These are phyloP conservation scores for Malassezia japonica DNA, from an alignment of 1,284 basidiomycete genomes.

Conservation along the genomic window DNA sequence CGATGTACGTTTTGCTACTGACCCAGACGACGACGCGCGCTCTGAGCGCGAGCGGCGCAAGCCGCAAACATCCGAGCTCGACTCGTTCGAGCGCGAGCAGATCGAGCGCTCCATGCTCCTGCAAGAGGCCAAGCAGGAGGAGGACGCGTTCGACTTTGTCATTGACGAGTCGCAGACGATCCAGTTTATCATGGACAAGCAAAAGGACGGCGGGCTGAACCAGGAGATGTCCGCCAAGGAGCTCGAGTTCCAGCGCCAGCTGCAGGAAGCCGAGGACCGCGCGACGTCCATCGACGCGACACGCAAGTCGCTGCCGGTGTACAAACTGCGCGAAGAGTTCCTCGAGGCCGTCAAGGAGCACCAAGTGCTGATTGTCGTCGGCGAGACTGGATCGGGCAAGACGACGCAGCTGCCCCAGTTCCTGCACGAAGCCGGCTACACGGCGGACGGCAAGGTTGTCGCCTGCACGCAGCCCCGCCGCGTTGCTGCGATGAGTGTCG, in stretches of 20 bases:
- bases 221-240: conserved; percentile 51
- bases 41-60: conserved; percentile 55
- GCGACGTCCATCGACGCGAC: conserved; percentile 47
- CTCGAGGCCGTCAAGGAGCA: conserved; percentile 77
- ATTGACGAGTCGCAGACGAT: conserved; percentile 97
- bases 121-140: conserved; percentile 20
- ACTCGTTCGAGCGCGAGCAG: conserved; percentile 79
- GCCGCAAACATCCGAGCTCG: conserved; percentile 87
- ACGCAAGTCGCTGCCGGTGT: conserved; percentile 42
- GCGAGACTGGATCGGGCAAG: conserved; percentile 74
- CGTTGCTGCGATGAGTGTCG: conserved; percentile 98
- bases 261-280: conserved; percentile 71
- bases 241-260: conserved; percentile 71
- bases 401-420: conserved; percentile 98
- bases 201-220: conserved; percentile 49
- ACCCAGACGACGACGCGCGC: conserved; percentile 58
- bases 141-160: conserved; percentile 79
- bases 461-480: conserved; percentile 97
- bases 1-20: conserved; percentile 43
- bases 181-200: conserved; percentile 78
- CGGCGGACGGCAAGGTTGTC: conserved; percentile 70
- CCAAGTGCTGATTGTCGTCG: conserved; percentile 56
- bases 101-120: conserved; percentile 61
- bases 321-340: conserved; percentile 39
- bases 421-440: conserved; percentile 92